A percentile compares a stretch with the other conserved stretches of the same genome.
Conservation (phyloP, 1,284 basidiomycete genomes). For the Prillingera fragicola region DNA sequence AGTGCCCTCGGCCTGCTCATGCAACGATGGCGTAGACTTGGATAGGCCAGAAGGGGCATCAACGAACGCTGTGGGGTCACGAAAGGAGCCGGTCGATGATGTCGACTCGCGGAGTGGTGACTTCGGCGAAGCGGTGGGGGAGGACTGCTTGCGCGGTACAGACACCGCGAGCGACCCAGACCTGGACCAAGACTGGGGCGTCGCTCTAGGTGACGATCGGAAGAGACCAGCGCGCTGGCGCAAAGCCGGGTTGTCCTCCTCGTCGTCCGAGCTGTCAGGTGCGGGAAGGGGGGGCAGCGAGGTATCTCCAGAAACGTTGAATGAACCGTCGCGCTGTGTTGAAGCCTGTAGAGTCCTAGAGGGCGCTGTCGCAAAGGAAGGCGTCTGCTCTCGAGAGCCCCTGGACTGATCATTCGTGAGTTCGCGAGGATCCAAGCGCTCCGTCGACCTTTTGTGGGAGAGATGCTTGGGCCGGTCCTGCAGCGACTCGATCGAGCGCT, state of each 20-base stretch:
- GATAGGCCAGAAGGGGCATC: not conserved
- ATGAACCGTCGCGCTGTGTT: not conserved
- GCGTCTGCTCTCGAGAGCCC: not conserved
- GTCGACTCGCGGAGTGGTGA: not conserved
- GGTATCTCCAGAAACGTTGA: not conserved
- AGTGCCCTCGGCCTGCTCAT: not conserved
- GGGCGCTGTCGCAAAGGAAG: not conserved
- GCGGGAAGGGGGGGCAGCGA: conserved; percentile 30
- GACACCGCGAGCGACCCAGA: not conserved
- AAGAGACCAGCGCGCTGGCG: conserved; percentile 27
- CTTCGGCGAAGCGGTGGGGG: not conserved
- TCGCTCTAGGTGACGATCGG: conserved; percentile 16
- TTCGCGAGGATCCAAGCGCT: conserved; percentile 1
- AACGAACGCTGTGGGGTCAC: not conserved
- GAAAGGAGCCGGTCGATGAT: not conserved
- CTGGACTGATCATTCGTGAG: not conserved
- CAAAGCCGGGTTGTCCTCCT: conserved; percentile 18
- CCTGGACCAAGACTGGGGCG: conserved; percentile 6
- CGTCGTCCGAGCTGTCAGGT: conserved; percentile 21
- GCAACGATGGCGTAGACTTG: not conserved
- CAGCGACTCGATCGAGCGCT: too few relatives aligned
- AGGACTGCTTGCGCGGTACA: not conserved
- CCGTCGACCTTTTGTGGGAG: not conserved
- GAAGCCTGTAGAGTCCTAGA: not conserved
- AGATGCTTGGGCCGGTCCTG: too few relatives aligned